Conservation (phyloP, 2,329 filamentous ascomycete species). For the Fusarium fracticaudum region DNA sequence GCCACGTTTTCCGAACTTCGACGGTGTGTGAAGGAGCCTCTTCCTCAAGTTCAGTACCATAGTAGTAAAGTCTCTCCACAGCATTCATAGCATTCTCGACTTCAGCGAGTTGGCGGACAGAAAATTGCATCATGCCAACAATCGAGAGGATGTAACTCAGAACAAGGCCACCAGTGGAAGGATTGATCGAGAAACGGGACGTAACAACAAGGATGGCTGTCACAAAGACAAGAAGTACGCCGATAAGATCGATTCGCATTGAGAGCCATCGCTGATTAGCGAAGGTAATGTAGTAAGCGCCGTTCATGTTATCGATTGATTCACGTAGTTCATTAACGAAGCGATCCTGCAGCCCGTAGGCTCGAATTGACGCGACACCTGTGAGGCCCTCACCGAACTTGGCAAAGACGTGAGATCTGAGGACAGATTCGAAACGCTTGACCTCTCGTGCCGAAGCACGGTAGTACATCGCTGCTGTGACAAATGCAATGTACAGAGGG, state of each 20-base stretch:
- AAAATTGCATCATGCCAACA: slow-evolving; percentile 96
- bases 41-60: slow-evolving; percentile 85
- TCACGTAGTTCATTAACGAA: slow-evolving; percentile 77
- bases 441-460: slow-evolving; percentile 90
- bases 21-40: slow-evolving; percentile 85
- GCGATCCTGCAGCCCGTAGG: slow-evolving; percentile 82
- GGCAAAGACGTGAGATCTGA: slow-evolving; percentile 88
- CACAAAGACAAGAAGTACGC: slow-evolving; percentile 85
- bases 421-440: slow-evolving; percentile 90
- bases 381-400: slow-evolving; percentile 90
- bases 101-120: slow-evolving; percentile 90
- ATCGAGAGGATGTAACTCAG: slow-evolving; percentile 93
- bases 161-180: slow-evolving; percentile 87
- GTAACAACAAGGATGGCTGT: slow-evolving; percentile 93
- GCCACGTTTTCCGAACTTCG: slow-evolving; percentile 81
- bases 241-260: slow-evolving; percentile 83
- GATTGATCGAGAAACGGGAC: slow-evolving; percentile 84
- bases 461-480: slow-evolving; percentile 88
- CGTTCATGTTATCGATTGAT: slow-evolving; percentile 90
- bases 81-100: slow-evolving; percentile 99
- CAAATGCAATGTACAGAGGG: slow-evolving; percentile 77
- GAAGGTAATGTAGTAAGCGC: slow-evolving; percentile 94
- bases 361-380: slow-evolving; percentile 85
- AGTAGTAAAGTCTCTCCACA: slow-evolving; percentile 90
- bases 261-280: slow-evolving; percentile 96